A percentile compares a stretch with the other conserved stretches of the same genome.
phyloP scores from a whole-genome alignment of 306 rosid species.

The Cicer chorassanicum region DNA sequence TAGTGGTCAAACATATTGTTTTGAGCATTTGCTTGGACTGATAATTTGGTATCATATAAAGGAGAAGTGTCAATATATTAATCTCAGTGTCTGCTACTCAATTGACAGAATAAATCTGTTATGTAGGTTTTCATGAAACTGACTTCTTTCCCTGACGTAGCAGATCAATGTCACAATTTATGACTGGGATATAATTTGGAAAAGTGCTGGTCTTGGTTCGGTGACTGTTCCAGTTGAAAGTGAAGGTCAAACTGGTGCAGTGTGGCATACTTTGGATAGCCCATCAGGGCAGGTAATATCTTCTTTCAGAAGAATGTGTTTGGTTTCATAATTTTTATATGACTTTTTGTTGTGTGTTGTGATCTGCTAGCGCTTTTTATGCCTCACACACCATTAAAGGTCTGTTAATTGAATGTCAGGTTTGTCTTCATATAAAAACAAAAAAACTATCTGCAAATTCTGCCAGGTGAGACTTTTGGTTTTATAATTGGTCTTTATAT shows the following conservation, averaged over 20 bases:
- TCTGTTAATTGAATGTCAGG: constrained; percentile 63
- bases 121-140: constrained; percentile 61
- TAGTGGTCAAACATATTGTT: constrained; percentile 18
- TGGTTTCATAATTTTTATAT: constrained; percentile 34
- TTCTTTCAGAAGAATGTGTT: constrained; percentile 30
- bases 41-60: background rate
- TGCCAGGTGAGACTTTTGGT: constrained; percentile 66
- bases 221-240: constrained; percentile 86
- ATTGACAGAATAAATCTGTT: constrained; percentile 45
- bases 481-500: constrained; percentile 31
- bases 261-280: constrained; percentile 86
- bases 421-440: constrained; percentile 87
- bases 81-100: constrained; percentile 40
- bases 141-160: constrained; percentile 55
- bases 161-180: constrained; percentile 94
- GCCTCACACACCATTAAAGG: constrained; percentile 41
- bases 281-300: constrained; percentile 88
- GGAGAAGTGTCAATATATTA: constrained; percentile 29
- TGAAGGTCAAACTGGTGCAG: constrained; percentile 92
- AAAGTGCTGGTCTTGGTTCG: constrained; percentile 95
- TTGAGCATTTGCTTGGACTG: constrained; percentile 24
- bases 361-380: constrained; percentile 31
- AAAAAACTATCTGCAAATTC: constrained; percentile 62
- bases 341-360: constrained; percentile 37
- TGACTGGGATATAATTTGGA: constrained; percentile 99